These are phyloP conservation scores for Alternaria postmessia DNA, from an alignment of 2,329 filamentous ascomycete genomes.

Conservation along the genomic window DNA sequence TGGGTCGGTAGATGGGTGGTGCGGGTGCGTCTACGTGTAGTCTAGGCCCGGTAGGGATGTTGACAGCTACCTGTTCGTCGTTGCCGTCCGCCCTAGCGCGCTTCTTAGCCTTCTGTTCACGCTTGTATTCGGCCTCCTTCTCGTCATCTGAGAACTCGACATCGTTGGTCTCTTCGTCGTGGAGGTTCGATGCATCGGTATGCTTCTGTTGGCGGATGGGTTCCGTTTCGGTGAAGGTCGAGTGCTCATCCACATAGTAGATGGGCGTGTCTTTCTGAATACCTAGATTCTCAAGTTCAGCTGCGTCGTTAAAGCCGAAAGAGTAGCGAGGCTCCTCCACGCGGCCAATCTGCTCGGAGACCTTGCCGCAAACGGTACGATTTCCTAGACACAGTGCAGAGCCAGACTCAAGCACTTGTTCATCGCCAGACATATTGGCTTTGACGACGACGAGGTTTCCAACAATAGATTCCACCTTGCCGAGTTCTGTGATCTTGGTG, in stretches of 20 bases:
- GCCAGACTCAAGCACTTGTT: slow-evolving; percentile 82
- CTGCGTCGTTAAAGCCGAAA: slow-evolving; percentile 74
- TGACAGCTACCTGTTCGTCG: slow-evolving; percentile 27
- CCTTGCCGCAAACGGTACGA: slow-evolving; percentile 77
- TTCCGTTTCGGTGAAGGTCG: slow-evolving; percentile 86
- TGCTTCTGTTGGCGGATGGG: slow-evolving; percentile 81
- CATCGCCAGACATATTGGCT: slow-evolving; percentile 79
- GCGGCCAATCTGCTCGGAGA: slow-evolving; percentile 86
- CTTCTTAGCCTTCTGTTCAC: slow-evolving; percentile 66
- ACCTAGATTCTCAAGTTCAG: slow-evolving; percentile 72
- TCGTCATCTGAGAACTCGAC: slow-evolving; percentile 98
- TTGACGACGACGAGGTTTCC: slow-evolving; percentile 81
- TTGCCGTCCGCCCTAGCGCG: slow-evolving; percentile 49
- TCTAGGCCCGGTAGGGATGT: slow-evolving; percentile 34
- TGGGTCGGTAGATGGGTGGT: slow-evolving; percentile 28
- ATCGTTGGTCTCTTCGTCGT: slow-evolving; percentile 93
- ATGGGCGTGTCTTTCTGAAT: slow-evolving; percentile 74
- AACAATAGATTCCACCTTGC: slow-evolving; percentile 77
- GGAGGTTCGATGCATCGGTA: slow-evolving; percentile 91
- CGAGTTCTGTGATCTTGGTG: slow-evolving; percentile 79
- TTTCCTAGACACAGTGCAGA: slow-evolving; percentile 83
- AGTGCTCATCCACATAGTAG: slow-evolving; percentile 81
- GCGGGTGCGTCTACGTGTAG: slow-evolving; percentile 29
- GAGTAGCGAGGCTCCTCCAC: slow-evolving; percentile 88
- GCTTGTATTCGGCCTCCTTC: slow-evolving; percentile 81